Evolutionary conservation across 1,284 basidiomycete species (phyloP).

Genomic region (Ganoderma boninense): DNA sequence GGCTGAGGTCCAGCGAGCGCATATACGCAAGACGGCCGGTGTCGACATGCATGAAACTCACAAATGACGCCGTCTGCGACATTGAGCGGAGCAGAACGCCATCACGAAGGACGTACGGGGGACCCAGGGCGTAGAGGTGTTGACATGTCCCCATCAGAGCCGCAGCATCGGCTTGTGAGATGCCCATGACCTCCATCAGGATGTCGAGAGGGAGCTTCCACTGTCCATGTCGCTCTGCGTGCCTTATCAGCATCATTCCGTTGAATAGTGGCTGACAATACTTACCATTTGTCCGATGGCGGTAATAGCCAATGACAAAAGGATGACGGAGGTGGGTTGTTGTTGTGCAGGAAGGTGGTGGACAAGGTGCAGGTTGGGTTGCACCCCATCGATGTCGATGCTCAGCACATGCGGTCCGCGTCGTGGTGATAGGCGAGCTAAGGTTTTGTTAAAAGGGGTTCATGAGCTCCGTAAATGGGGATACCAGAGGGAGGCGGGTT

Average conservation of each 20-base stretch:
- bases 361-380: background rate
- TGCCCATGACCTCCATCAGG: background rate
- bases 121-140: background rate
- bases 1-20: background rate
- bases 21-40: background rate
- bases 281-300: background rate
- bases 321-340: too few species aligned
- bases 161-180: background rate
- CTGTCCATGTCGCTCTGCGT: background rate
- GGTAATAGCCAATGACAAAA: background rate
- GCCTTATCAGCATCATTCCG: background rate
- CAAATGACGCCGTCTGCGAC: background rate
- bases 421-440: background rate
- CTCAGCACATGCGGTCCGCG: background rate
- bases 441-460: background rate
- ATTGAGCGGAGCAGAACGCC: background rate
- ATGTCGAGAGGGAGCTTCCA: constrained; percentile 1
- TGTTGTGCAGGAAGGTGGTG: background rate
- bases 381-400: background rate
- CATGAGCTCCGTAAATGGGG: background rate
- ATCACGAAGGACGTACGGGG: background rate
- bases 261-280: background rate
- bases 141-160: background rate
- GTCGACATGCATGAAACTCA: background rate
- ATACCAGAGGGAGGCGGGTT: background rate